Evolutionary conservation across 345 rosid species (phyloP).

Genomic region (Eucalyptus curtisii): DNA sequence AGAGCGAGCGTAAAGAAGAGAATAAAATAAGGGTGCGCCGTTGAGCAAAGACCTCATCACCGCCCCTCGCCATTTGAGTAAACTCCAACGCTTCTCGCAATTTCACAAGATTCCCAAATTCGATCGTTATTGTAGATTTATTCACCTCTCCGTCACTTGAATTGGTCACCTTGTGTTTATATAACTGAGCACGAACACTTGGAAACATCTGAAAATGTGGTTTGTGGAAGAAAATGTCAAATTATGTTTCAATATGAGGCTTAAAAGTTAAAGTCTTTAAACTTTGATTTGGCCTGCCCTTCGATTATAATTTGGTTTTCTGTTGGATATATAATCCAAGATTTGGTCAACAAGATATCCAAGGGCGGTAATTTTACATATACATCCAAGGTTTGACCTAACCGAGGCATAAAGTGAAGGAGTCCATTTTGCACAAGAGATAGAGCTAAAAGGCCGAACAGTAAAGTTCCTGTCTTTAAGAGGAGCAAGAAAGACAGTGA

Average conservation of each 20-base stretch:
- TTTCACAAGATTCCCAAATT: too few species aligned
- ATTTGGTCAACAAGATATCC: not conserved
- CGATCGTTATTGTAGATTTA: too few species aligned
- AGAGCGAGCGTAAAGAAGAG: too few species aligned
- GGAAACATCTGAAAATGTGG: not conserved
- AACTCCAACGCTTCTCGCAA: too few species aligned
- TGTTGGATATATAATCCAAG: not conserved
- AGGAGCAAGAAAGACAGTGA: not conserved
- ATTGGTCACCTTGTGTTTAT: too few species aligned
- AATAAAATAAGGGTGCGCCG: too few species aligned
- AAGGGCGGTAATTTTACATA: not conserved
- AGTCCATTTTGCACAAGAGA: not conserved
- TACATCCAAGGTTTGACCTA: not conserved
- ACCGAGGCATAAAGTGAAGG: not conserved
- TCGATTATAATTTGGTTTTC: not conserved
- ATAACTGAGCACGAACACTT: not conserved
- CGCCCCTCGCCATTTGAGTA: rapidly evolving
- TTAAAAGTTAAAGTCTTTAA: not conserved
- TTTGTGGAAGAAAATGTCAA: not conserved
- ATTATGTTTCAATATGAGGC: not conserved
- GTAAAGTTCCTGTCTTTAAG: not conserved
- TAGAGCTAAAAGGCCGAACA: not conserved
- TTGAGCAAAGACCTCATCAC: too few species aligned
- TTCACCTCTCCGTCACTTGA: too few species aligned
- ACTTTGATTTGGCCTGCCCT: not conserved